Evolutionary conservation across 2,329 filamentous ascomycete genomes (phyloP), one percentile per base, ranked within the genome.

Genomic region (Phyllosticta ampelicida): DNA sequence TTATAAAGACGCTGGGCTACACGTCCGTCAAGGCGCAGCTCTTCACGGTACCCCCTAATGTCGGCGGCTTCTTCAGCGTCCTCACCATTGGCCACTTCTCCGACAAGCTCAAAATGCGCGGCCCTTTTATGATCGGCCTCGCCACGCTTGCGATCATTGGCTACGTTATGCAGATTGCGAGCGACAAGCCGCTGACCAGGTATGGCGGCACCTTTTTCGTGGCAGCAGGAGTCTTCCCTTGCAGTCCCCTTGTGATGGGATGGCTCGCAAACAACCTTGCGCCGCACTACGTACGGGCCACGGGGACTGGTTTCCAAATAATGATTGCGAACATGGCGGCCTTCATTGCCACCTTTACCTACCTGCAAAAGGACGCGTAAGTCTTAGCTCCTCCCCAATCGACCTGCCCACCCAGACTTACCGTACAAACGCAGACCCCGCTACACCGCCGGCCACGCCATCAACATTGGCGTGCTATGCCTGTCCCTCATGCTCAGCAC

Each of bases 211-310:
- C 75, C 2, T 73, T 70, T 55, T 64, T 77, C 9, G 66, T 73
- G 10, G 71, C 73, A 0, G 67, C 69, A 16, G 77, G 76, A 53
- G 71, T 78, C 62, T 82, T 69, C 55, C 67, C 67, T 9, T 66
- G 67, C 54, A 62, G 60, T 1, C 68, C 68, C 28, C 64, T 70
- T 56, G 63, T 72, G 1, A 74, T 75, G 70, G 74, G 73, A 5
- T 76, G 74, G 74, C 66, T 72, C 1, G 62, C 73, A 6, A 76
- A 75, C 63, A 76, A 75, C 58, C 66, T 75, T 48, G 67, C 67
- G 13, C 80, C 80, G 2, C 79, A 82, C 66, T 83, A 81, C 65
- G 83, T 84, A 67, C 73, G 80, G 29, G 74, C 77, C 0, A 73
- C 82, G 44, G 74, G 75, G 1, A 71, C 77, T 0, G 79, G 78